phyloP scores from a whole-genome alignment of 73 alveolate genomes.

The Paramecium caudatum region DNA sequence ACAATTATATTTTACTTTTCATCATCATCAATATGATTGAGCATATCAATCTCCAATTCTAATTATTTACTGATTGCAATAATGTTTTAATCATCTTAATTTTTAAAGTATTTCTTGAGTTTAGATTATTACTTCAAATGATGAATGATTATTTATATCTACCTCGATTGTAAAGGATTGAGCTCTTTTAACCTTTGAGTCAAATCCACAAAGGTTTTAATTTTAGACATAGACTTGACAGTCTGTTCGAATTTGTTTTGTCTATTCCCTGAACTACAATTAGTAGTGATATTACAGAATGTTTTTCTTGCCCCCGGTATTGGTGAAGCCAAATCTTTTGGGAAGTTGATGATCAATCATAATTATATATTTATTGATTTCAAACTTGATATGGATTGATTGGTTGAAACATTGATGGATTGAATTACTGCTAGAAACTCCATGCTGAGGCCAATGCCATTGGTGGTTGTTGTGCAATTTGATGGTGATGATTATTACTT shows the following conservation, averaged over 20 bases:
- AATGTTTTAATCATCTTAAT: constrained; percentile 24
- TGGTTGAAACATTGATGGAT: not conserved
- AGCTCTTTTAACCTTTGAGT: not conserved
- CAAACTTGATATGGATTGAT: constrained; percentile 30
- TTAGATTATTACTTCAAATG: constrained; percentile 25
- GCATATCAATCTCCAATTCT: constrained; percentile 51
- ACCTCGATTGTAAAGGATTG: constrained; percentile 7
- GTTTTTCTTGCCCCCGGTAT: too few species aligned
- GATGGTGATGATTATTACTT: not conserved
- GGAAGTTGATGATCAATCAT: too few species aligned
- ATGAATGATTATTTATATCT: not conserved
- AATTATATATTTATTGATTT: too few species aligned
- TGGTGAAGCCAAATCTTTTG: too few species aligned
- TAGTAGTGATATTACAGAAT: too few species aligned
- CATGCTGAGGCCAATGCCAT: constrained; percentile 30
- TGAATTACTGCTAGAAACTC: constrained; percentile 1
- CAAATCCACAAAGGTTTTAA: constrained; percentile 30
- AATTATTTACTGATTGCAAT: constrained; percentile 33
- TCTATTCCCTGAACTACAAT: constrained; percentile 1
- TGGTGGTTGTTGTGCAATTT: not conserved
- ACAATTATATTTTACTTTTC: not conserved
- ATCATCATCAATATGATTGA: constrained; percentile 2
- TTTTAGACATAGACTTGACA: constrained; percentile 15
- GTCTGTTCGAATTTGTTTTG: constrained; percentile 27
- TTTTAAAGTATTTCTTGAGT: not conserved